A percentile compares a stretch with the other conserved stretches of the same genome.
These are phyloP conservation scores for Aegilops longissima DNA, from an alignment of 176 grass and related monocot species.

Conservation along the genomic window DNA sequence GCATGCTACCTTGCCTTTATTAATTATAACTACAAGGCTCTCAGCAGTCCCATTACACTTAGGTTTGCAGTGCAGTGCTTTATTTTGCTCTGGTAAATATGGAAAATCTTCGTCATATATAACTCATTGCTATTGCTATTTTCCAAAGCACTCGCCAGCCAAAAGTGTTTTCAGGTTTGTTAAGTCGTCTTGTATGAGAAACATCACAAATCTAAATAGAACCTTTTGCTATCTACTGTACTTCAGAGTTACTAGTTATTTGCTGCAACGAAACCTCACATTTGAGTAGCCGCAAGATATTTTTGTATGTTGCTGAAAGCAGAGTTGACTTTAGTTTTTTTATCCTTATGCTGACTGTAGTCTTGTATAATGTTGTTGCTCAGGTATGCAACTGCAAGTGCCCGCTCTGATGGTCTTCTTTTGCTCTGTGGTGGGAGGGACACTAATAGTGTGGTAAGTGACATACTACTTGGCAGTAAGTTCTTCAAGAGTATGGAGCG, in stretches of 20 bases:
- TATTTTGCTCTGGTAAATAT: neutral
- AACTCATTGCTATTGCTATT: neutral
- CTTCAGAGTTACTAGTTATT: neutral
- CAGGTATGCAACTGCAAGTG: constrained; percentile 99
- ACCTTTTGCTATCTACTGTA: constrained; percentile 6
- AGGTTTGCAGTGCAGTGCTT: neutral
- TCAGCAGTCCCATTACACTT: neutral
- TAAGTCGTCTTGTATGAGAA: constrained; percentile 13
- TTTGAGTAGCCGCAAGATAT: neutral
- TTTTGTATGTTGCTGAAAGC: constrained; percentile 15
- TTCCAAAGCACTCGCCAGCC: neutral
- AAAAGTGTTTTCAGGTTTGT: neutral
- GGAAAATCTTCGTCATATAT: constrained; percentile 9
- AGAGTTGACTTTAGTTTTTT: neutral
- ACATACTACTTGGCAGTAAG: constrained; percentile 7
- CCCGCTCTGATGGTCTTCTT: constrained; percentile 94
- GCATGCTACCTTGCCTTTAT: neutral
- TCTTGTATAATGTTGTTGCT: constrained; percentile 27
- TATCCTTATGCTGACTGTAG: constrained; percentile 20
- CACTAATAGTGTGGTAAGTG: constrained; percentile 94
- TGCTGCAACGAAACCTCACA: neutral
- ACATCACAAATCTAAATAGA: neutral
- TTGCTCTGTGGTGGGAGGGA: constrained; percentile 97
- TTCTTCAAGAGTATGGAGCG: neutral
- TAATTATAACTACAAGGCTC: neutral